Percentiles rank a stretch among this genome's conserved stretches.
Evolutionary conservation across 1,284 basidiomycete genomes (phyloP).

Genomic region (Peniophora sp.): DNA sequence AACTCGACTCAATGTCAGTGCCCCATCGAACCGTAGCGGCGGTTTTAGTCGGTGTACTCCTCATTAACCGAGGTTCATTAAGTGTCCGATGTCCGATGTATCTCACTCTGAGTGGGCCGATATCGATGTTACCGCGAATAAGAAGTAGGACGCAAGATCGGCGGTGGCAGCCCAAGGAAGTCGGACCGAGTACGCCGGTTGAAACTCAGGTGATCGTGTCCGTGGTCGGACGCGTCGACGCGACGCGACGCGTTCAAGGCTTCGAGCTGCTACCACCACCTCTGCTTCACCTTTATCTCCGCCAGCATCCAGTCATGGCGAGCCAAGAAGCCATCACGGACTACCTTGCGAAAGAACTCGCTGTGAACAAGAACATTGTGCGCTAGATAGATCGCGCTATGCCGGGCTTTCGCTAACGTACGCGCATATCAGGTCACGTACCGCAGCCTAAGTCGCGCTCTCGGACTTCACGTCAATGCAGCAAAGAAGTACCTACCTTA

Average conservation of each 20-base stretch:
- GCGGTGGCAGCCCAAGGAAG: background rate
- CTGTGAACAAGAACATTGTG: slow-evolving; percentile 4
- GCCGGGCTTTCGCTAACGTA: background rate
- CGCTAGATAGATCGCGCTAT: background rate
- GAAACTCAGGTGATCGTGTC: background rate
- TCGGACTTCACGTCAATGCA: slow-evolving; percentile 4
- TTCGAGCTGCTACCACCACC: background rate
- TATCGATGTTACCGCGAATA: too few relatives aligned
- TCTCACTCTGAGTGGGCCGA: too few relatives aligned
- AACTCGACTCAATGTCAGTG: too few relatives aligned
- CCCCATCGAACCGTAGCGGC: too few relatives aligned
- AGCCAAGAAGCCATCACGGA: slow-evolving; percentile 1
- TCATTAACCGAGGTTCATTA: too few relatives aligned
- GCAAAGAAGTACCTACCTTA: slow-evolving; percentile 4
- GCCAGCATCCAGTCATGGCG: background rate
- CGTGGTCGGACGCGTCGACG: background rate
- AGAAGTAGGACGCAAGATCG: background rate
- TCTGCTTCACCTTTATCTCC: background rate
- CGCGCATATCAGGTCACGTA: slow-evolving; percentile 2
- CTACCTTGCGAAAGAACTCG: slow-evolving; percentile 5
- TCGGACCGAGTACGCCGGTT: background rate
- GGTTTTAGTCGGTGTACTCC: too few relatives aligned
- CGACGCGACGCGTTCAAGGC: background rate
- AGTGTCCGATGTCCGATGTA: too few relatives aligned
- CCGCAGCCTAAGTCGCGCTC: slow-evolving; percentile 4